Evolutionary conservation across 2,329 filamentous ascomycete species (phyloP).

Genomic region (Teratosphaeria pseudoeucalypti): DNA sequence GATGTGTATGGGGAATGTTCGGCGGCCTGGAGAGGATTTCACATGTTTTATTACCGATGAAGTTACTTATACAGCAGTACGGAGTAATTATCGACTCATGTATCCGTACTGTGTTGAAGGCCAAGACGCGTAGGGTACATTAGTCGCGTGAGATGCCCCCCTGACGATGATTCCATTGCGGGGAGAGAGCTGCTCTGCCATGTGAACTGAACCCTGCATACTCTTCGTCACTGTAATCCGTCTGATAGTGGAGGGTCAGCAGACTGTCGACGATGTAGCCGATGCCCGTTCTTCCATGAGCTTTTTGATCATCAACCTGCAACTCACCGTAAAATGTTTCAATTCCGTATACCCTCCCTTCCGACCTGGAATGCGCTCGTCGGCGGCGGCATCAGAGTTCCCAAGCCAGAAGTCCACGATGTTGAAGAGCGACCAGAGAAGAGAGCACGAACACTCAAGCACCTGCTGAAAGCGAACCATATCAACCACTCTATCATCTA

Average conservation of each 20-base stretch:
- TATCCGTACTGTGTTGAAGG: not conserved
- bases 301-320: not conserved
- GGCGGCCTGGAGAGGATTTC: not conserved
- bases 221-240: not conserved
- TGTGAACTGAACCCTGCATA: not conserved
- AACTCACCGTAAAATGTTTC: constrained; percentile 15
- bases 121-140: not conserved
- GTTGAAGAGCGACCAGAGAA: constrained; percentile 74
- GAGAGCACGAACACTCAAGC: constrained; percentile 72
- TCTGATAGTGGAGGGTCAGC: not conserved
- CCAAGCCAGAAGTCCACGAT: constrained; percentile 62
- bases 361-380: constrained; percentile 10
- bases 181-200: not conserved
- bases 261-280: not conserved
- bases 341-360: constrained; percentile 20
- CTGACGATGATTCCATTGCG: not conserved
- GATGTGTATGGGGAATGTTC: not conserved
- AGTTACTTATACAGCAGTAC: too few relatives aligned
- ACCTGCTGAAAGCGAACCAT: constrained; percentile 85
- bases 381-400: constrained; percentile 37
- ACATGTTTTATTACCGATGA: too few relatives aligned
- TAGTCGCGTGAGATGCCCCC: not conserved
- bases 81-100: not conserved
- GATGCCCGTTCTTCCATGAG: not conserved
- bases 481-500: constrained; percentile 78